A percentile compares a stretch with the other conserved stretches of the same genome.
These are phyloP conservation scores for Neofusicoccum sp. DNA, from an alignment of 2,329 filamentous ascomycete species.

Conservation along the genomic window DNA sequence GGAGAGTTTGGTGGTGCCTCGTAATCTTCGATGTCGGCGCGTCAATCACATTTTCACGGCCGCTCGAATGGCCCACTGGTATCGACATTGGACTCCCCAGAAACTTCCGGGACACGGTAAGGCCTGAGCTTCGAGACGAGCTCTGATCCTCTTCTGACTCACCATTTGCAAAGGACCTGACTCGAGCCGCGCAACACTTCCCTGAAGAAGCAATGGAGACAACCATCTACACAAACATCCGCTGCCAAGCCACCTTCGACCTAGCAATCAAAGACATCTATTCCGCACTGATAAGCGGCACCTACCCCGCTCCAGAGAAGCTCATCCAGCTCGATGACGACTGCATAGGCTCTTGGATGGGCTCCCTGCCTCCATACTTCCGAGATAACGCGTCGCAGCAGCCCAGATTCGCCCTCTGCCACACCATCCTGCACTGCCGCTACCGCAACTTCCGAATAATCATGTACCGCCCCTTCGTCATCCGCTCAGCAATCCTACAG, in stretches of 20 bases:
- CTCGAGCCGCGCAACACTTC: not conserved
- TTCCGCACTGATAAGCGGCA: slow-evolving; percentile 49
- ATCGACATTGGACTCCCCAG: slow-evolving; percentile 48
- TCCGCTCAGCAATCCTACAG: slow-evolving; percentile 38
- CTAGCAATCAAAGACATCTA: slow-evolving; percentile 50
- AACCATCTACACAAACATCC: slow-evolving; percentile 50
- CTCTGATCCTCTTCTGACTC: not conserved
- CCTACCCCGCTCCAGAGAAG: slow-evolving; percentile 45
- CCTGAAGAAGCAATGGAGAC: slow-evolving; percentile 25
- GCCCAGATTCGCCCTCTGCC: slow-evolving; percentile 42
- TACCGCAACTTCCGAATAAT: slow-evolving; percentile 51
- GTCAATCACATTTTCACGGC: slow-evolving; percentile 52
- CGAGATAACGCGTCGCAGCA: slow-evolving; percentile 35
- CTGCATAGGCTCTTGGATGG: slow-evolving; percentile 44
- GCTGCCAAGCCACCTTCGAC: slow-evolving; percentile 50
- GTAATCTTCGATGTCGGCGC: slow-evolving; percentile 55
- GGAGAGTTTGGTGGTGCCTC: slow-evolving; percentile 41
- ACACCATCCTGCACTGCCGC: slow-evolving; percentile 50
- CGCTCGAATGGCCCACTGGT: slow-evolving; percentile 51
- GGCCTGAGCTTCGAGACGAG: not conserved
- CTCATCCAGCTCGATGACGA: slow-evolving; percentile 46
- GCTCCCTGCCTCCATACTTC: slow-evolving; percentile 43
- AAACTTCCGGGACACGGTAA: slow-evolving; percentile 49
- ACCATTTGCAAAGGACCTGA: slow-evolving; percentile 3
- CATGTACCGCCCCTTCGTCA: slow-evolving; percentile 52